These are phyloP conservation scores for Kluyveromyces aestuarii DNA, from an alignment of 805 yeast species.

Conservation along the genomic window DNA sequence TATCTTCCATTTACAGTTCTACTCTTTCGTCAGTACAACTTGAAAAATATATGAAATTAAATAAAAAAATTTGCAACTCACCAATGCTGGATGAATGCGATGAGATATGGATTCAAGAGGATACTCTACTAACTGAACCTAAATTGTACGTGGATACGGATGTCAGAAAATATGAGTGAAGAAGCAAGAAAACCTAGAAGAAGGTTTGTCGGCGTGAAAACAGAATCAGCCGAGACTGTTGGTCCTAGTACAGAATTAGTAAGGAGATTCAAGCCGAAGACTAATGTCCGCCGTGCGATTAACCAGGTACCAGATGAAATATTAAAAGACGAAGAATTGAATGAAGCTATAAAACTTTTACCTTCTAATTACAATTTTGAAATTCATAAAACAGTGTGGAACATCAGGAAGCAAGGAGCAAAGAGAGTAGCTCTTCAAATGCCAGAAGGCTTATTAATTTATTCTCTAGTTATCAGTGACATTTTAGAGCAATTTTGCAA, in stretches of 20 bases:
- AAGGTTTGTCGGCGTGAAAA: constrained; percentile 52
- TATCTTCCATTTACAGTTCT: too few species aligned
- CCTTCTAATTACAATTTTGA: constrained; percentile 95
- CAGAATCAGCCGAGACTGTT: constrained; percentile 17
- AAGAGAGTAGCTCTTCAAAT: constrained; percentile 86
- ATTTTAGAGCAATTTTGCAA: constrained; percentile 84
- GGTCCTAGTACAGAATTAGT: constrained; percentile 21
- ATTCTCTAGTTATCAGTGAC: constrained; percentile 83
- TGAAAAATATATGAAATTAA: neutral
- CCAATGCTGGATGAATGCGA: neutral
- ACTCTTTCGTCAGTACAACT: neutral
- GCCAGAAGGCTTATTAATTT: constrained; percentile 93
- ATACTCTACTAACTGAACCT: too few species aligned
- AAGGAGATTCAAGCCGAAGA: constrained; percentile 22
- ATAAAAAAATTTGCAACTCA: constrained; percentile 1
- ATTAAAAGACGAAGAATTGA: constrained; percentile 67
- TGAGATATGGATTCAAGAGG: neutral
- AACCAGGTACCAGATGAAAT: constrained; percentile 89
- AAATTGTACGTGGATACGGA: neutral
- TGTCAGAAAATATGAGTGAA: neutral
- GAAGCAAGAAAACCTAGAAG: constrained; percentile 32
- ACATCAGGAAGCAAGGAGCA: constrained; percentile 64
- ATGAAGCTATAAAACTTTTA: constrained; percentile 67
- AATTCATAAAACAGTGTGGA: constrained; percentile 93
- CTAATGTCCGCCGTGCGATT: constrained; percentile 48